phyloP scores from a whole-genome alignment of 2,329 filamentous ascomycete genomes.

The Pyricularia sp. region DNA sequence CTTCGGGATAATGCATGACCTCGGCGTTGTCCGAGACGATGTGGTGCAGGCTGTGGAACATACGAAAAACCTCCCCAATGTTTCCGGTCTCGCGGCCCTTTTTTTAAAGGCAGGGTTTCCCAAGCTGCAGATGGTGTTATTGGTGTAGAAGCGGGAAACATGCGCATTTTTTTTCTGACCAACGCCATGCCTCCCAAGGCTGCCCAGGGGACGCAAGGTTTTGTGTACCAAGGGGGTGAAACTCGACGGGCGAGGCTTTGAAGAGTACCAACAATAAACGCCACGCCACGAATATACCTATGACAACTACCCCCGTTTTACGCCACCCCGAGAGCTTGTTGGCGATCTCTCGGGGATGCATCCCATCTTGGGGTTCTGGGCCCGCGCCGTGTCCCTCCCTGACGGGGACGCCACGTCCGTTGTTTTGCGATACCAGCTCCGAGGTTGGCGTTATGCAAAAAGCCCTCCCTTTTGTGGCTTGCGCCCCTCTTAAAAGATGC shows the following conservation, averaged over 20 bases:
- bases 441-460: not conserved
- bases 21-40: not conserved
- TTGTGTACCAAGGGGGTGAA: no score
- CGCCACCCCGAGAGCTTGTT: not conserved
- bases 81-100: not conserved
- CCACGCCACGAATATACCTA: not conserved
- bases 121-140: not conserved
- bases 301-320: not conserved
- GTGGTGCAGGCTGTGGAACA: not conserved
- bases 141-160: not conserved
- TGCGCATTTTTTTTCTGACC: not conserved
- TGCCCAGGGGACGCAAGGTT: not conserved
- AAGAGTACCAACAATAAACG: not conserved
- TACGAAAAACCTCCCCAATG: not conserved
- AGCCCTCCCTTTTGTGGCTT: not conserved
- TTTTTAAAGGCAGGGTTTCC: not conserved
- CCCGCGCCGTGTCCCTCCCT: not conserved
- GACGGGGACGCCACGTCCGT: not conserved
- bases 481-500: not conserved
- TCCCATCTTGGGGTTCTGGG: not conserved
- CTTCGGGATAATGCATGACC: not conserved
- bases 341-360: not conserved
- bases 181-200: not conserved
- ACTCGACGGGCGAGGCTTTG: no score
- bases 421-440: not conserved